A percentile compares a stretch with the other conserved stretches of the same genome.
Conservation (phyloP, 2,329 filamentous ascomycete species). For the Fusarium sp. region DNA sequence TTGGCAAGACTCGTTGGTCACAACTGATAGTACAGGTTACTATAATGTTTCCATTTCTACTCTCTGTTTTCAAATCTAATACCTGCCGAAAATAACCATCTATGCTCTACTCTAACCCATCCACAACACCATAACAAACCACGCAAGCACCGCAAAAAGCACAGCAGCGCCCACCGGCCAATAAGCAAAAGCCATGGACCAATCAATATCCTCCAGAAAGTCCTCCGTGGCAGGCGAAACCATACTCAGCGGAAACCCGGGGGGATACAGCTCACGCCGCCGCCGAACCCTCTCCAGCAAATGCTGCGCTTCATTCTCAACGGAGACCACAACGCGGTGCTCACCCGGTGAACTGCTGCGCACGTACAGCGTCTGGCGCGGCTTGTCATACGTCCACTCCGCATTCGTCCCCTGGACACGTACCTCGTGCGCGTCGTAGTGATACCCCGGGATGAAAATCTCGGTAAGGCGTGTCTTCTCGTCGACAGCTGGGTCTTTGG, state of each 20-base stretch:
- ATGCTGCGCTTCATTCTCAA: conserved; percentile 43
- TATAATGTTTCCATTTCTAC: neutral
- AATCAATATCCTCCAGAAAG: conserved; percentile 37
- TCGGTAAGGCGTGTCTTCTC: conserved; percentile 51
- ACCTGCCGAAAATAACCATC: neutral
- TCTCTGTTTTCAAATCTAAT: neutral
- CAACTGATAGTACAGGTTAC: neutral
- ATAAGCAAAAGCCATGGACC: conserved; percentile 22
- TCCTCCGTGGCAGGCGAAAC: conserved; percentile 34
- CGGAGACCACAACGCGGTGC: conserved; percentile 44
- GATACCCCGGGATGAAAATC: conserved; percentile 56
- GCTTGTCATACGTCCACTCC: conserved; percentile 49
- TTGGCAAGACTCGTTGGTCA: neutral
- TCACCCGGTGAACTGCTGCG: conserved; percentile 32
- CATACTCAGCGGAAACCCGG: conserved; percentile 24
- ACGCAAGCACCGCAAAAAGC: conserved; percentile 18
- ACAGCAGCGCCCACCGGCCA: conserved; percentile 5
- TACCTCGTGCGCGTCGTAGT: conserved; percentile 51
- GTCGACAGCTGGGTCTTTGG: conserved; percentile 13
- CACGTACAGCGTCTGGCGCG: conserved; percentile 50
- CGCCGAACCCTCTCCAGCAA: conserved; percentile 30
- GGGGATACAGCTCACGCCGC: conserved; percentile 29
- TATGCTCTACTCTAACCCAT: neutral
- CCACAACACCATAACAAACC: conserved; percentile 1
- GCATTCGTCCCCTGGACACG: conserved; percentile 47